Evolutionary conservation across 371 early-diverging fungal genomes (phyloP).

Genomic region (Mortierella sp.): DNA sequence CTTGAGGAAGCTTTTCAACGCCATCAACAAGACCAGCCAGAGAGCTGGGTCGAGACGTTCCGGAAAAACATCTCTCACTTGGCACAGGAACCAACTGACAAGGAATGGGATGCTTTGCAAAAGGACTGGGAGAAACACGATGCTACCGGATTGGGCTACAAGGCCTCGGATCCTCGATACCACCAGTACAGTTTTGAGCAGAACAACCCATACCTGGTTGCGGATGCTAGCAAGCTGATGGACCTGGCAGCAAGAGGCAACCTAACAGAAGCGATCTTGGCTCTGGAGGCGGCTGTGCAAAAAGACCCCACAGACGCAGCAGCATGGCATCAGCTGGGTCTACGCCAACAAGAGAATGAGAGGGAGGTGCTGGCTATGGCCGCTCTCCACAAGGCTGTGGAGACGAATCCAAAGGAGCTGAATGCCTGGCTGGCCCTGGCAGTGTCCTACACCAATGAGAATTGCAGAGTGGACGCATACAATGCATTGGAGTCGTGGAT

Average conservation of each 20-base stretch:
- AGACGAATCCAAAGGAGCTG: conserved; percentile 73
- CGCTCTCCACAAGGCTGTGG: conserved; percentile 83
- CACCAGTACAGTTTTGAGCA: conserved; percentile 80
- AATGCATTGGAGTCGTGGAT: conserved; percentile 92
- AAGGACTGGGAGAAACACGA: conserved; percentile 81
- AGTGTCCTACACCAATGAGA: conserved; percentile 95
- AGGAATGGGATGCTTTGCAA: conserved; percentile 81
- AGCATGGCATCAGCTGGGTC: conserved; percentile 90
- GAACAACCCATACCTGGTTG: conserved; percentile 80
- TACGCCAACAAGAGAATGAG: conserved; percentile 96
- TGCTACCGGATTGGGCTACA: conserved; percentile 64
- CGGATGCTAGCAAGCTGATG: conserved; percentile 57
- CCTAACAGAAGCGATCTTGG: conserved; percentile 87
- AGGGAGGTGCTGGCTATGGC: conserved; percentile 92
- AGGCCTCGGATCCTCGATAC: conserved; percentile 73
- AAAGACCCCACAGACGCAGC: conserved; percentile 79
- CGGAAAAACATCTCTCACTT: conserved; percentile 76
- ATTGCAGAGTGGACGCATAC: conserved; percentile 84
- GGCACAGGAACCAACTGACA: conserved; percentile 70
- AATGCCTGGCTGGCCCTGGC: conserved; percentile 90
- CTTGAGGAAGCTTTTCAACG: conserved; percentile 59
- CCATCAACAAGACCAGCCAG: conserved; percentile 56
- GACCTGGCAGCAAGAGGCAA: conserved; percentile 61
- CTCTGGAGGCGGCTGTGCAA: conserved; percentile 93
- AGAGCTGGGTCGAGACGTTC: conserved; percentile 80